Evolutionary conservation across 306 rosid genomes (phyloP), one percentile per base, ranked within the genome.

Genomic region (Datisca glomerata): DNA sequence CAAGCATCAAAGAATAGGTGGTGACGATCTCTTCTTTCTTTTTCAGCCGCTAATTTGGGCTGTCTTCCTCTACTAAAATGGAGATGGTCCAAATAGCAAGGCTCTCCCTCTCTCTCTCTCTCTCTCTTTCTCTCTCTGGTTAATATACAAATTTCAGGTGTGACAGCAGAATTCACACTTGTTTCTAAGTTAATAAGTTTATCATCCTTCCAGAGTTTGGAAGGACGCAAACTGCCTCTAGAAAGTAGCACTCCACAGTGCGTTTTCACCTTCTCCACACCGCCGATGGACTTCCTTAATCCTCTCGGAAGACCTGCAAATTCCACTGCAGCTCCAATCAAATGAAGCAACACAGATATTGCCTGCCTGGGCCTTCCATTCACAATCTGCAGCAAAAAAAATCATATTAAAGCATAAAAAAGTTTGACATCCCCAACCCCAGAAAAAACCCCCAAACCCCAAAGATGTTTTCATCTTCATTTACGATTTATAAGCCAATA

Each of bases 1-100:
- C 83, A 79, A 76, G 87, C 85, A 64, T 69, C 77, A 79, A 86
- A 76, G 76, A 86, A 86, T 73, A 24, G 61, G 66, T 59, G 32
- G 59, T 59, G 21, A 64, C 48, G 53, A 28, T 67, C 68, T 27
- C 40, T 61, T 41, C 15, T 45, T 52, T 60, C 59, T 43, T 53
- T 49, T 65, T 55, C 63, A 60, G 71, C 79, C 75, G 81, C 78
- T 53, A 48, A 71, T 71, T 67, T 55, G 74, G 67, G 58, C 82
- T 47, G 35, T 67, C 80, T 74, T 58, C 69, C 76, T 61, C 69
- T 66, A 49, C 52, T 71, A 79, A 82, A 86, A 73, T 62, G 68
- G 45, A 64, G 86, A 61, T 66, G 75, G 75, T 63, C 86, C 81
- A 59, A 38, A 69, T 48, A 24, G 69, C 79, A 60, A 64, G 17